phyloP scores from a whole-genome alignment of 192 early-diverging fungal genomes.

The Coemansia sp. region DNA sequence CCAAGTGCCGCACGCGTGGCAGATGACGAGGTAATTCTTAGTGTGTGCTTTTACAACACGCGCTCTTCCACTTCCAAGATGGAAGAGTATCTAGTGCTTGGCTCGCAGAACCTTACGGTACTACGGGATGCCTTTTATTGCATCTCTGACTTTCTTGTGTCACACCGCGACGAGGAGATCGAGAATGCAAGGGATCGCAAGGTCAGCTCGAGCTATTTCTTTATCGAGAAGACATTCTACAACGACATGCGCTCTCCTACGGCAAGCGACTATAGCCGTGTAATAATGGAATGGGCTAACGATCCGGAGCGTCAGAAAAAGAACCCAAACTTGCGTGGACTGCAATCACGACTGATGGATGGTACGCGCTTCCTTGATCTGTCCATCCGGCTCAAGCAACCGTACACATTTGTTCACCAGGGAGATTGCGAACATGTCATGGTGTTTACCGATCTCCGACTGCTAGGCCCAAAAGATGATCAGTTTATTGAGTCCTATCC shows the following conservation, averaged over 20 bases:
- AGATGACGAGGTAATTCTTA: constrained; percentile 58
- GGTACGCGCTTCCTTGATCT: constrained; percentile 63
- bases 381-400: constrained; percentile 60
- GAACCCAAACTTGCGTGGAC: constrained; percentile 49
- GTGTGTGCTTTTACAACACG: constrained; percentile 65
- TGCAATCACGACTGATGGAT: constrained; percentile 60
- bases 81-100: constrained; percentile 68
- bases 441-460: constrained; percentile 62
- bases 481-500: constrained; percentile 57
- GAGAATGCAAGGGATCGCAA: constrained; percentile 58
- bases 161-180: constrained; percentile 36
- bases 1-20: constrained; percentile 38
- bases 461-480: constrained; percentile 56
- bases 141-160: constrained; percentile 62
- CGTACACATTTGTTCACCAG: constrained; percentile 76
- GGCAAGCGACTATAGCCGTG: constrained; percentile 67
- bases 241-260: constrained; percentile 62
- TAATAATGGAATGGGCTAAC: constrained; percentile 70
- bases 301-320: constrained; percentile 53
- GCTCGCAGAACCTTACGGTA: constrained; percentile 64
- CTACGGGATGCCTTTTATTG: constrained; percentile 74
- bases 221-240: constrained; percentile 77
- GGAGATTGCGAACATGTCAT: constrained; percentile 77
- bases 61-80: constrained; percentile 52
- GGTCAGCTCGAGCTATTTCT: constrained; percentile 66